Base-by-base conservation (phyloP, 2,329 filamentous ascomycete species). In the Chrysoporthe austroafricana region DNA sequence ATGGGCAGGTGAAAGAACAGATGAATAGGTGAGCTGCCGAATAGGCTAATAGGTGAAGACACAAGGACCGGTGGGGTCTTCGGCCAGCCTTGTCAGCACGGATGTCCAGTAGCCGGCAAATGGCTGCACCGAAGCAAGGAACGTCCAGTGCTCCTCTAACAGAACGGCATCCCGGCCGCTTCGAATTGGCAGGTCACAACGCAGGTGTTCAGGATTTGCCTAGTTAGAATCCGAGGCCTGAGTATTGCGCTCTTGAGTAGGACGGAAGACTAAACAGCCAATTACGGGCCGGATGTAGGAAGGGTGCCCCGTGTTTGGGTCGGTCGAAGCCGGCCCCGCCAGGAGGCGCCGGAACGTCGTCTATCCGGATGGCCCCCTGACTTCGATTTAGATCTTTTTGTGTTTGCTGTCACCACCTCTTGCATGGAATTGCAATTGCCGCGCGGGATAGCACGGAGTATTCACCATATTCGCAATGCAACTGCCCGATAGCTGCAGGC, bases 301-400 rank as follows among this genome's bases (percentile, higher is more conserved):
- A 54, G n/a, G 21, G 39, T 18, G 43, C 21, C 52, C 26, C 21
- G n/a, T 57, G 39, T 44, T 44, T 44, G 18, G 52, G 13, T 64
- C 50, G 52, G 50, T 39, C 44, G 43, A 57, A 11, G 3, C 52
- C 43, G 56, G 52, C 44, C 52, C 56, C 57, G 62, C 54, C 18
- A 54, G 59, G 63, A 62, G 50, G 63, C 63, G 59, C 52, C 67
- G 67, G 67, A 69, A 63, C 60, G 39, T 63, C 59, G 42, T 58
- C 50, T 64, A 61, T 62, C 67, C 67, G 67, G 67, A 50, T 60
- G 52, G 21, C 46, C 34, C 46, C 42, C 42, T 46, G 64, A 62
- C 57, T 34, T 42, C 44, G 52, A 52, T 34, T 16, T 16, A 42
- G 56, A 65, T 62, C 34, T 21, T 14, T 50, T 26, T 52, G 50